A percentile compares a stretch with the other conserved stretches of the same genome.
Evolutionary conservation across 73 alveolate genomes (phyloP).

Genomic region (Symbiodinium natans): DNA sequence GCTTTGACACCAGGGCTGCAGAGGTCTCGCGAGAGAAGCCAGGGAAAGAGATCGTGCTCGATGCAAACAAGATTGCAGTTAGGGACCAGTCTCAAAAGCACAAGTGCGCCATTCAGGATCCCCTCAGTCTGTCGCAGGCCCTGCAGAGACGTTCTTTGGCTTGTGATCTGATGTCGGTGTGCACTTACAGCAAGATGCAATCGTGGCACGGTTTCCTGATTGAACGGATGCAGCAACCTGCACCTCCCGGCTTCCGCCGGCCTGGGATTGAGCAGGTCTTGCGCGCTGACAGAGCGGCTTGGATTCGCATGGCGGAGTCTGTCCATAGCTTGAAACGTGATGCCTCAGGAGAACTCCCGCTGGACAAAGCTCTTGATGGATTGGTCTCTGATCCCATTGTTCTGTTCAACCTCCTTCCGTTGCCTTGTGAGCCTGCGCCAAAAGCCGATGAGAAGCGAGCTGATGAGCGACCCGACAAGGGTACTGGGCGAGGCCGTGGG

Average conservation of each 20-base stretch:
- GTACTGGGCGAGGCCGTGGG: too few species aligned
- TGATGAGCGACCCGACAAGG: too few species aligned
- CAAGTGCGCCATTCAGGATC: neutral
- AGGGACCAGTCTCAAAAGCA: neutral
- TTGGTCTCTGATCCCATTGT: neutral
- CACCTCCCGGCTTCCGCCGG: neutral
- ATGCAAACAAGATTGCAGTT: neutral
- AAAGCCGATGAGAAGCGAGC: too few species aligned
- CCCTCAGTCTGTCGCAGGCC: neutral
- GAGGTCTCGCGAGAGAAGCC: neutral
- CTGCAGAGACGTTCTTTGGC: neutral
- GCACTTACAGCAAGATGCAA: neutral
- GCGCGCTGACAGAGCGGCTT: neutral
- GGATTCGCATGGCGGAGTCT: neutral
- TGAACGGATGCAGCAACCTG: neutral
- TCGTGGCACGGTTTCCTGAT: neutral
- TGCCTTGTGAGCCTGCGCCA: too few species aligned
- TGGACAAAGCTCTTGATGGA: neutral
- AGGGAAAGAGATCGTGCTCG: neutral
- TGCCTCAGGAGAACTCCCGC: neutral
- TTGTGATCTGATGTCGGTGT: neutral
- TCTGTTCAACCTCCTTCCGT: neutral
- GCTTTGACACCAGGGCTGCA: neutral
- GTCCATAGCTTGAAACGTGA: neutral
- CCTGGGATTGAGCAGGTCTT: neutral